Evolutionary conservation across 495 filamentous ascomycete genomes (phyloP), one percentile per base, ranked within the genome.

Genomic region (Tuber borchii): DNA sequence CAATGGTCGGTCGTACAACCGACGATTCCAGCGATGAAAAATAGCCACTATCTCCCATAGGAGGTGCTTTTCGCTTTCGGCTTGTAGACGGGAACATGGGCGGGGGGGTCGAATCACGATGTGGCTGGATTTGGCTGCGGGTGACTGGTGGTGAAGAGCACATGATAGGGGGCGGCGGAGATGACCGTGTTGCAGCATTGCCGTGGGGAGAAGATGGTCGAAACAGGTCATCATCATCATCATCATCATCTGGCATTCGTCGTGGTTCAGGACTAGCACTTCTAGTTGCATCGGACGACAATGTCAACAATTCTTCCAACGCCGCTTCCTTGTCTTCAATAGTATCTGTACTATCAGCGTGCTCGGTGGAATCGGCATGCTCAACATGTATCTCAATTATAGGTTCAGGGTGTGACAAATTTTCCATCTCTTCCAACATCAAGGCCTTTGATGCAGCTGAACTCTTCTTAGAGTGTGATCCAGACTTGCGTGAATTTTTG

Each of bases 21-120:
- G 95, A 97, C 1, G 95, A 98, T 69, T 97, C 95, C n/a, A 99
- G 85, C 0, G 95, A 97, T 1, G 95, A 99, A 80, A 97, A 97
- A 83, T 97, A 99, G 17, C 95, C 95, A 83, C 94, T 97, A 81
- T 99, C 95, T 79, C 97, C 93, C 85, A 97, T 90, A 20, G 89
- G 89, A 6, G 86, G 86, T 79, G 90, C 88, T 82, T 92, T 94
- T 69, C 91, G 90, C 84, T 93, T 95, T 86, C 65, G 85, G 83
- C 44, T 83, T 85, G 90, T 89, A 34, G 87, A 84, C 31, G 87
- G 85, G 51, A 87, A 84, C n/a, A 90, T 88, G 72, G 87, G 88
- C 5, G 90, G 90, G 26, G 94, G 93, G 45, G 95, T 93, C 22
- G 93, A 95, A 74, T 89, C 90, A 80, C 90, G 89, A 61, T 89